These are phyloP conservation scores for Paratinospora sagittata DNA, from an alignment of 164 flowering plant genomes.

Conservation along the genomic window DNA sequence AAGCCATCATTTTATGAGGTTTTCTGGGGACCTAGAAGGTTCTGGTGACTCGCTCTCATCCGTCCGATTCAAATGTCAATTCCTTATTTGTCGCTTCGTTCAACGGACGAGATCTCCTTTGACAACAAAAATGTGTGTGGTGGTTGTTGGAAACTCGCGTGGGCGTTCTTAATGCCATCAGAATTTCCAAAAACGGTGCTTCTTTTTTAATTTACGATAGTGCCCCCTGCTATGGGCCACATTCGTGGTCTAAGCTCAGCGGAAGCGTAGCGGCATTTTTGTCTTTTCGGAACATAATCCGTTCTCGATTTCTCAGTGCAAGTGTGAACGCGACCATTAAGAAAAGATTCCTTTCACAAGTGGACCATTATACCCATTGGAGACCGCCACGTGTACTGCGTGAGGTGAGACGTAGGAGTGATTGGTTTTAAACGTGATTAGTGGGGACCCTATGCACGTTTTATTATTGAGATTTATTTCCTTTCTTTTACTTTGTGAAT, in stretches of 20 bases:
- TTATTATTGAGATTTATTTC: too few species aligned
- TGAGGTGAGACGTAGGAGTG: too few species aligned
- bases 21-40: neutral
- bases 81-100: neutral
- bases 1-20: neutral
- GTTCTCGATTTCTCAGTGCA: neutral
- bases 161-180: neutral
- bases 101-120: neutral
- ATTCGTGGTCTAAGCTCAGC: too few species aligned
- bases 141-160: neutral
- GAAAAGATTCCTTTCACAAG: constrained; percentile 2
- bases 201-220: neutral
- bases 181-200: neutral
- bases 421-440: too few species aligned
- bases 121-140: neutral
- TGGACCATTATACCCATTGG: neutral
- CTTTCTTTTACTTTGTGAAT: too few species aligned
- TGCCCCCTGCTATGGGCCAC: neutral
- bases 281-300: neutral
- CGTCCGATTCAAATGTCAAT: neutral
- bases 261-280: neutral
- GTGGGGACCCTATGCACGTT: too few species aligned
- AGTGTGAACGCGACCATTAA: neutral
- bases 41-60: neutral
- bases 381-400: neutral